These are phyloP conservation scores for Urtica urens DNA, from an alignment of 306 rosid species.

Conservation along the genomic window DNA sequence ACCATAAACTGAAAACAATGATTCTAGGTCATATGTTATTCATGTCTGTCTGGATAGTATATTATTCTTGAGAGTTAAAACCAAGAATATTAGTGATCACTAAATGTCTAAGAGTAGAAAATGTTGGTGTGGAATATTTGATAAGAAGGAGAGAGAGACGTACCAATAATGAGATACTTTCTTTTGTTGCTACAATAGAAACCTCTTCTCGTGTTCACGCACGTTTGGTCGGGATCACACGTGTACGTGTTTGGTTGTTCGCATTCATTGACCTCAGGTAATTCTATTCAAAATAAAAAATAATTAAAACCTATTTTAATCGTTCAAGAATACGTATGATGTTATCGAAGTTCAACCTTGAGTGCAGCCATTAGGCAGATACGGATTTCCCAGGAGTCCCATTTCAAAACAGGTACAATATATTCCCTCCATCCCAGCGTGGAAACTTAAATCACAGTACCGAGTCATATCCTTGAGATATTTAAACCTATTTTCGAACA, in stretches of 20 bases:
- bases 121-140: neutral
- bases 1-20: too few species aligned
- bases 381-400: slow-evolving; percentile 4
- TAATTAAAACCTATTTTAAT: too few species aligned
- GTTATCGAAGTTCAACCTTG: slow-evolving; percentile 1
- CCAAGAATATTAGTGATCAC: neutral
- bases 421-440: too few species aligned
- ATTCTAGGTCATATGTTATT: neutral
- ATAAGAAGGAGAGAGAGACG: neutral
- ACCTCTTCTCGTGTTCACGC: neutral
- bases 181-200: neutral
- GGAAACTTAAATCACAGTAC: too few species aligned
- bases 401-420: too few species aligned
- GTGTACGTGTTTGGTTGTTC: neutral
- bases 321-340: neutral
- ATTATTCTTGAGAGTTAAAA: neutral
- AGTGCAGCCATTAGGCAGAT: neutral
- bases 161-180: neutral
- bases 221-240: neutral
- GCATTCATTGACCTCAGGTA: slow-evolving; percentile 1
- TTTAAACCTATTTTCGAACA: too few species aligned
- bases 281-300: too few species aligned
- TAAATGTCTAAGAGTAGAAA: neutral
- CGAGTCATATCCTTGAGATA: too few species aligned
- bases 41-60: neutral